These are phyloP conservation scores for Leptographium galeiforme DNA, from an alignment of 2,329 filamentous ascomycete species.

Conservation along the genomic window DNA sequence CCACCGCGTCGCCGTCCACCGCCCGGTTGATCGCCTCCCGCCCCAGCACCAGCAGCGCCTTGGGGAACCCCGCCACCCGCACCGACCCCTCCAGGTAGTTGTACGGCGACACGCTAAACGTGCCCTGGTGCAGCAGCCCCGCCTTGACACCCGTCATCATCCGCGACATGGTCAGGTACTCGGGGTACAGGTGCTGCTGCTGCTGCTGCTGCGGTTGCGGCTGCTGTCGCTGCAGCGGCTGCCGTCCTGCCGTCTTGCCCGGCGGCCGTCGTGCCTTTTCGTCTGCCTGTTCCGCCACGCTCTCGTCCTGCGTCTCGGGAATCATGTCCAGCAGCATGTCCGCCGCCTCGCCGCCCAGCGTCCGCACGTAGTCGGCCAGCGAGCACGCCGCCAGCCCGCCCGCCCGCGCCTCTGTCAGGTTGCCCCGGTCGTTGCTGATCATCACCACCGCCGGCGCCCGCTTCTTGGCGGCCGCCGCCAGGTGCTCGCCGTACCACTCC, in stretches of 20 bases:
- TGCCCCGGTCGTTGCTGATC: slow-evolving; percentile 86
- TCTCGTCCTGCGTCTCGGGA: slow-evolving; percentile 59
- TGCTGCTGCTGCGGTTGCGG: slow-evolving; percentile 29
- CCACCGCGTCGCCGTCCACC: slow-evolving; percentile 82
- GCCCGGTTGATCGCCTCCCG: slow-evolving; percentile 93
- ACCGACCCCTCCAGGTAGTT: slow-evolving; percentile 95
- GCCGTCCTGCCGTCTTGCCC: neutral
- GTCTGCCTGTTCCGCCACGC: slow-evolving; percentile 38
- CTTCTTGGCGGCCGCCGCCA: slow-evolving; percentile 47
- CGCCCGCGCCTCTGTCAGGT: slow-evolving; percentile 64
- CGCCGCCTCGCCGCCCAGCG: slow-evolving; percentile 64
- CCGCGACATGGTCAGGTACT: slow-evolving; percentile 79
- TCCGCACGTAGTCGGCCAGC: slow-evolving; percentile 65
- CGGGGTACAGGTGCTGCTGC: slow-evolving; percentile 65
- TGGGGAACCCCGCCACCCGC: slow-evolving; percentile 79
- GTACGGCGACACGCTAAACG: slow-evolving; percentile 93
- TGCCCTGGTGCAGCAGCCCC: slow-evolving; percentile 81
- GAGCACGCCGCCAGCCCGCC: slow-evolving; percentile 60
- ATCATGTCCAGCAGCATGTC: slow-evolving; percentile 89
- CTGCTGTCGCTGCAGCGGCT: neutral
- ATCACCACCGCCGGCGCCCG: slow-evolving; percentile 70
- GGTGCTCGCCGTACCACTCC: slow-evolving; percentile 79
- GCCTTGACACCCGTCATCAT: slow-evolving; percentile 89
- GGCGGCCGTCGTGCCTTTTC: slow-evolving; percentile 19
- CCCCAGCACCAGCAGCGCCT: slow-evolving; percentile 74